Evolutionary conservation across 768 basidiomycete species (phyloP).

Genomic region (Dioszegia aurantiaca): DNA sequence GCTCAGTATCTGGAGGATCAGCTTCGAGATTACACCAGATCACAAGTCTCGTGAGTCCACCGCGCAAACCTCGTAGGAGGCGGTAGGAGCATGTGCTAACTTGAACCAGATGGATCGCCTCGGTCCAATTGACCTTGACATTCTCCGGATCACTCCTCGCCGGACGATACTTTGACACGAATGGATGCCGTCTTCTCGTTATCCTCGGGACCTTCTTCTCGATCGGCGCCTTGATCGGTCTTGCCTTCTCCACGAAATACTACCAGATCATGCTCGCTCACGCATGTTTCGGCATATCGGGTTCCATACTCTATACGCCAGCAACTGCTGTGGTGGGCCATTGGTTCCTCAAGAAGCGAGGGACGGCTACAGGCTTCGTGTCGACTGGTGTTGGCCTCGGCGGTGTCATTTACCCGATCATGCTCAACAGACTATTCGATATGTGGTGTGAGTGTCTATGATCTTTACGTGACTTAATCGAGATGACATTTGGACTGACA

Average conservation of each 20-base stretch:
- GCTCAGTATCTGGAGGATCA: constrained; percentile 39
- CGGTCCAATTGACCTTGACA: constrained; percentile 32
- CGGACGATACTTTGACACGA: constrained; percentile 46
- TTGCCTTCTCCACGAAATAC: constrained; percentile 49
- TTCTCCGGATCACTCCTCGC: constrained; percentile 37
- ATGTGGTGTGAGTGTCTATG: constrained; percentile 35
- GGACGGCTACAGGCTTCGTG: constrained; percentile 45
- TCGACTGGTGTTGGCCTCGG: constrained; percentile 44
- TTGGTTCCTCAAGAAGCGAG: constrained; percentile 45
- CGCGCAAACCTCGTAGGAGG: too few species aligned
- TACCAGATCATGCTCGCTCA: constrained; percentile 50
- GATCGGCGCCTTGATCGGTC: constrained; percentile 33
- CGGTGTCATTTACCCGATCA: constrained; percentile 49
- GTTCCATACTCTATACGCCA: constrained; percentile 39
- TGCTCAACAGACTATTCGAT: constrained; percentile 36
- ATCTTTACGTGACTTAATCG: too few species aligned
- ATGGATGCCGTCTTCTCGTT: constrained; percentile 34
- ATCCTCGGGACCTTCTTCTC: constrained; percentile 34
- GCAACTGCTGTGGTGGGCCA: constrained; percentile 46
- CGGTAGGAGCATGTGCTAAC: not conserved
- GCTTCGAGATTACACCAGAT: constrained; percentile 28
- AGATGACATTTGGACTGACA: constrained; percentile 11
- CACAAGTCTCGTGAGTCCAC: constrained; percentile 38
- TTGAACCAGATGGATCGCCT: constrained; percentile 41
- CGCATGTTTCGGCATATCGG: constrained; percentile 40